Conservation (phyloP, 371 early-diverging fungal genomes). For the Enteropsectra breve region DNA sequence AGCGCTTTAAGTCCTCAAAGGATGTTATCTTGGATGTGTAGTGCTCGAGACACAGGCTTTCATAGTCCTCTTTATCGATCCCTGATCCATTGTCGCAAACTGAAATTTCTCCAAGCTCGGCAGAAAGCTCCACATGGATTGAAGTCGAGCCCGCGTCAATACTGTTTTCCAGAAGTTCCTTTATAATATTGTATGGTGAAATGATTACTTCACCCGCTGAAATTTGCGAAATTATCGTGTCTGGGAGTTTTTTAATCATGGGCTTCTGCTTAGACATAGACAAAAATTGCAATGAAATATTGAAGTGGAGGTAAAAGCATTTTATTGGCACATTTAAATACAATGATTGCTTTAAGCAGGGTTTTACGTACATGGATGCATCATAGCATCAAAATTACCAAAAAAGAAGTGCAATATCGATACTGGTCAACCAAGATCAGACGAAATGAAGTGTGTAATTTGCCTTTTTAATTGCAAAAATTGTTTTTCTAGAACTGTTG, state of each 20-base stretch:
- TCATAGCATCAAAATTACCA: too few relatives aligned
- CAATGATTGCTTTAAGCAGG: too few relatives aligned
- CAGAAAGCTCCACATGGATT: slow-evolving; percentile 70
- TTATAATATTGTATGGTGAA: slow-evolving; percentile 72
- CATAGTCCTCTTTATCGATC: slow-evolving; percentile 68
- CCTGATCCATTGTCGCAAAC: slow-evolving; percentile 92
- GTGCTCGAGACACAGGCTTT: slow-evolving; percentile 76
- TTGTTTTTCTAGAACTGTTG: too few relatives aligned
- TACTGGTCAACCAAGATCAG: too few relatives aligned
- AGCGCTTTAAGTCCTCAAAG: slow-evolving; percentile 69
- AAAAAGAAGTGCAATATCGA: too few relatives aligned
- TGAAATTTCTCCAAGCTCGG: slow-evolving; percentile 74
- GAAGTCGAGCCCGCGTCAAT: slow-evolving; percentile 79
- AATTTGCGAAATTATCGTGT: slow-evolving; percentile 53
- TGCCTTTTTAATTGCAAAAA: too few relatives aligned
- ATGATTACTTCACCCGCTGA: slow-evolving; percentile 60
- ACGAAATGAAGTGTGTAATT: too few relatives aligned
- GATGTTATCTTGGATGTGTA: slow-evolving; percentile 79
- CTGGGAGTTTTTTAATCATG: slow-evolving; percentile 50
- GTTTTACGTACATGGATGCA: too few relatives aligned
- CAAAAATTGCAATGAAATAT: too few relatives aligned
- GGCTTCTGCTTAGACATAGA: too few relatives aligned
- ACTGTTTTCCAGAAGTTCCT: slow-evolving; percentile 90
- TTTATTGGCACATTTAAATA: too few relatives aligned
- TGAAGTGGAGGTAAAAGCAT: too few relatives aligned